Evolutionary conservation across 495 filamentous ascomycete genomes (phyloP), one percentile per base, ranked within the genome.

Genomic region (Tuber melanosporum): DNA sequence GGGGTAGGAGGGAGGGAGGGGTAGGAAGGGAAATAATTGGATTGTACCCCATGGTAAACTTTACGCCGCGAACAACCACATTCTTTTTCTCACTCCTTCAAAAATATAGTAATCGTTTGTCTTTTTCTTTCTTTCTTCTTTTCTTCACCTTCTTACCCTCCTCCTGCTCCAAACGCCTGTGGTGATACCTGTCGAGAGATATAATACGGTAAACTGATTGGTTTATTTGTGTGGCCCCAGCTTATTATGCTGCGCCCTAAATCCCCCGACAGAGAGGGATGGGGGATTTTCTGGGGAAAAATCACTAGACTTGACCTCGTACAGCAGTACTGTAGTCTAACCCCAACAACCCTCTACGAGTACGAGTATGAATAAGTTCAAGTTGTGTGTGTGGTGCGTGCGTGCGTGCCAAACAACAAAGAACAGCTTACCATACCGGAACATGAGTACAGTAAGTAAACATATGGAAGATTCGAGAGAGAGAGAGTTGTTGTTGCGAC

Each of bases 211-310:
- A 57, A 57, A 26, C n/a, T 57, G 52, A 57, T 57, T 57, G 52
- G 52, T 57, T 57, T 57, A 22, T 57, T 57, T 57, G n/a, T 9
- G 26, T 57, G 52, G n/a, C n/a, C 57, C 57, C 26, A 66, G n/a
- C 57, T 66, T 32, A 41, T 41, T 41, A 32, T 66, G n/a, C 4
- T 17, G n/a, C 26, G 26, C 78, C 77, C 73, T 80, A 79, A 80
- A 79, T 75, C 69, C 43, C 73, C 77, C 73, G 77, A 76, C 62
- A 45, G 71, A 75, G 2, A 32, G 42, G 62, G 70, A 78, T 44
- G 62, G 45, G 43, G 39, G 39, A 49, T 71, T 44, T 74, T 72
- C 75, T 74, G 71, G 73, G 52, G 72, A 79, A 80, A 73, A 41
- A 73, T 43, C 9, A 43, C 42, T 7, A 43, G 42, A 79, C 57